Evolutionary conservation across 306 rosid genomes (phyloP).

Genomic region (Fragaria nilgerrensis): DNA sequence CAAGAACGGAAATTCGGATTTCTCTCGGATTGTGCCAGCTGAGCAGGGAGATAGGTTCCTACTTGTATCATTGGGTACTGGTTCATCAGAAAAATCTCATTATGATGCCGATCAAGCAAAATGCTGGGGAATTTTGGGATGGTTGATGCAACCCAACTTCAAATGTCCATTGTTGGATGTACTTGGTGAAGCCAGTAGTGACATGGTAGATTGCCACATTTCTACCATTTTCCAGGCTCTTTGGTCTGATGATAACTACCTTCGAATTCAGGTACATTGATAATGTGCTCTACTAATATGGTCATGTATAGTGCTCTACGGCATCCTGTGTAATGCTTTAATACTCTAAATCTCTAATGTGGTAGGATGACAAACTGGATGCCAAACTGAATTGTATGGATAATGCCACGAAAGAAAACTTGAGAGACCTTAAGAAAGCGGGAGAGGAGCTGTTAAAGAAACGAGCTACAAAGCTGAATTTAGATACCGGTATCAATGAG

Average conservation of each 20-base stretch:
- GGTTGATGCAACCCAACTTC: background rate
- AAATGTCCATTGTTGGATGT: background rate
- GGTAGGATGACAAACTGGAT: background rate
- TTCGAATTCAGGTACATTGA: constrained; percentile 19
- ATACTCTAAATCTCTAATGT: background rate
- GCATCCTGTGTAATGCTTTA: background rate
- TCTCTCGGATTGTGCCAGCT: background rate
- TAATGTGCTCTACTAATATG: background rate
- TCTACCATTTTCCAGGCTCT: constrained; percentile 19
- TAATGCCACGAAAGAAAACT: background rate
- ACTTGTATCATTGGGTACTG: background rate
- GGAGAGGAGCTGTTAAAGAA: constrained; percentile 1
- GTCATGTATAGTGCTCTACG: background rate
- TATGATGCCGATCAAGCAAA: background rate
- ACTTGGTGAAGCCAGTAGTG: constrained; percentile 14
- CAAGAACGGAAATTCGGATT: background rate
- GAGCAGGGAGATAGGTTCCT: background rate
- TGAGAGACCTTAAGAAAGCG: background rate
- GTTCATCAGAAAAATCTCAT: background rate
- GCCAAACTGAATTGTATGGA: background rate
- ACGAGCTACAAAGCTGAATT: background rate
- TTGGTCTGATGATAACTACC: constrained; percentile 3
- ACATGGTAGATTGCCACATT: constrained; percentile 21
- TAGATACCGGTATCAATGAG: background rate
- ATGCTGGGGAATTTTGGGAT: background rate